A percentile compares a stretch with the other conserved stretches of the same genome.
Evolutionary conservation across 768 basidiomycete genomes (phyloP).

Genomic region (Podaxis mareebaensis): DNA sequence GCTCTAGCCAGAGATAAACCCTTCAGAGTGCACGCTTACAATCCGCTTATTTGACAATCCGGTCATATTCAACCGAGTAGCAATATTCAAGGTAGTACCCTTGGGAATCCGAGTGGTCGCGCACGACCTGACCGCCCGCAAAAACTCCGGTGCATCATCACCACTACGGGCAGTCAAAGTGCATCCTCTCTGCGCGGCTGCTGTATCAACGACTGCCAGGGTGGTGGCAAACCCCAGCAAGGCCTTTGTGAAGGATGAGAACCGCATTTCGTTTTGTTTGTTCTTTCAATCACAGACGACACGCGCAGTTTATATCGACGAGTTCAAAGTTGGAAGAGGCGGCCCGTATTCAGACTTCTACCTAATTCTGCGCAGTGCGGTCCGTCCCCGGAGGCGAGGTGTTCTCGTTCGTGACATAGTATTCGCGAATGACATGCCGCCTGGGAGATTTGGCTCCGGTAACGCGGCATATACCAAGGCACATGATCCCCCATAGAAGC

Average conservation of each 20-base stretch:
- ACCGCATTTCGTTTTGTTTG: not conserved
- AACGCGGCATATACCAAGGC: not conserved
- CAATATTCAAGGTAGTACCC: constrained; percentile 50
- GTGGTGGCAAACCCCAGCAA: not conserved
- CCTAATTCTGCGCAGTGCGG: constrained; percentile 1
- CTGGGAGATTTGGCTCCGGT: not conserved
- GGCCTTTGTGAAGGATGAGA: constrained; percentile 1
- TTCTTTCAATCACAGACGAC: not conserved
- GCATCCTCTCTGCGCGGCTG: constrained; percentile 27
- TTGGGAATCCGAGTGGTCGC: constrained; percentile 44
- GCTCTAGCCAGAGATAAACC: not conserved
- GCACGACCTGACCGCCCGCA: constrained; percentile 43
- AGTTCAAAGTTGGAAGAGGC: not conserved
- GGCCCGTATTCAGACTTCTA: constrained; percentile 4
- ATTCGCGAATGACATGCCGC: not conserved
- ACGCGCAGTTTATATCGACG: not conserved
- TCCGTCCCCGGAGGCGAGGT: not conserved
- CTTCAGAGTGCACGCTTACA: constrained; percentile 27
- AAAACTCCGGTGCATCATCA: constrained; percentile 53
- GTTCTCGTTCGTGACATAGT: not conserved
- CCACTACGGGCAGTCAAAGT: constrained; percentile 43
- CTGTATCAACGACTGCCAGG: not conserved
- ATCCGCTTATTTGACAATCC: constrained; percentile 49
- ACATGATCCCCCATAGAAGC: constrained; percentile 6
- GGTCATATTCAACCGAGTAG: constrained; percentile 54